Conservation (phyloP, 805 yeast genomes). For the Saccharomycopsis schoenii region DNA sequence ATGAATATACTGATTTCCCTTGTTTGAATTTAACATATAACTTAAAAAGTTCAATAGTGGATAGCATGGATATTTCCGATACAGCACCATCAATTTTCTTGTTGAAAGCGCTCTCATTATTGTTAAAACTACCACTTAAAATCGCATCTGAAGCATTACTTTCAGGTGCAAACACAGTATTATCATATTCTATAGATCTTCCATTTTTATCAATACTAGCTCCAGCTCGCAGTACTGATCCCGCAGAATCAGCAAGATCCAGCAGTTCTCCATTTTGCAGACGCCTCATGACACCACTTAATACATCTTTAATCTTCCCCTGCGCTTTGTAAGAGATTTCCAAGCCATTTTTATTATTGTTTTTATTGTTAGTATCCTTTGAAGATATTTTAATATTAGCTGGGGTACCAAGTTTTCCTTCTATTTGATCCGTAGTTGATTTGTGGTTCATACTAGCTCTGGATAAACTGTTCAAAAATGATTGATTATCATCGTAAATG, state of each 20-base stretch:
- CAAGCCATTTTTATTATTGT: background rate
- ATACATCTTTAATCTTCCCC: background rate
- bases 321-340: background rate
- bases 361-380: background rate
- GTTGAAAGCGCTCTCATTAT: slow-evolving; percentile 9
- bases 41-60: slow-evolving; percentile 8
- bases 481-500: slow-evolving; percentile 7
- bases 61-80: slow-evolving; percentile 1
- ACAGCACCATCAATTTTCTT: background rate
- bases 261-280: background rate
- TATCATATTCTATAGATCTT: background rate
- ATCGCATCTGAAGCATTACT: background rate
- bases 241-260: background rate
- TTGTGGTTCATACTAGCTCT: background rate
- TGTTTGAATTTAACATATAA: slow-evolving; percentile 45
- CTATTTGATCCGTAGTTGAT: background rate
- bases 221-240: background rate
- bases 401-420: background rate
- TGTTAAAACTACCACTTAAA: slow-evolving; percentile 4
- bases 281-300: background rate
- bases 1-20: slow-evolving; percentile 65
- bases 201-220: background rate
- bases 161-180: background rate
- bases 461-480: background rate
- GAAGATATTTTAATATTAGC: background rate